Percentiles rank a stretch among this genome's conserved stretches.
These are phyloP conservation scores for Corylus heterophylla DNA, from an alignment of 306 rosid genomes.

Conservation along the genomic window DNA sequence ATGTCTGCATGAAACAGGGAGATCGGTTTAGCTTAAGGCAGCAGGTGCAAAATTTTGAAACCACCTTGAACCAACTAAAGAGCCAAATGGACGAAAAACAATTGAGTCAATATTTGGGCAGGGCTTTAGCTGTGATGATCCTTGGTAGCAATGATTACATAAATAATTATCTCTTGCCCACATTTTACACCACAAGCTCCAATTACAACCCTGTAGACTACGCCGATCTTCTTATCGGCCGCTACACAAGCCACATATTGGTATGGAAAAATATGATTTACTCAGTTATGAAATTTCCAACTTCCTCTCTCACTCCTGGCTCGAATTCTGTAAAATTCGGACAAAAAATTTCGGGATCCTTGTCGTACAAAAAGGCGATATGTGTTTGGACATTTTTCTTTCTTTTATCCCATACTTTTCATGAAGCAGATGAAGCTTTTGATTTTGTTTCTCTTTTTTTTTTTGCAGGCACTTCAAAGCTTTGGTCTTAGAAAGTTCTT, in stretches of 20 bases:
- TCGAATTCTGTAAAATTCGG: no score
- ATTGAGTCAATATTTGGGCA: slow-evolving; percentile 37
- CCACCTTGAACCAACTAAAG: slow-evolving; percentile 33
- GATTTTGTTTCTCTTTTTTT: not conserved
- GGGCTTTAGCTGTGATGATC: slow-evolving; percentile 24
- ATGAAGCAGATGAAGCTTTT: no score
- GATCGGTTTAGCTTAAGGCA: slow-evolving; percentile 23
- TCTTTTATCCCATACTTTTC: no score
- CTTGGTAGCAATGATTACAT: slow-evolving; percentile 46
- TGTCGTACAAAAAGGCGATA: no score
- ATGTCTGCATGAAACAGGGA: slow-evolving; percentile 31
- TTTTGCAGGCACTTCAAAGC: slow-evolving; percentile 23
- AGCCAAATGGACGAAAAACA: slow-evolving; percentile 23
- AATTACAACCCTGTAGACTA: slow-evolving; percentile 17
- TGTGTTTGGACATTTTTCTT: no score
- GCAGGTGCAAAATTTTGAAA: slow-evolving; percentile 37
- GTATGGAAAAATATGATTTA: slow-evolving; percentile 1
- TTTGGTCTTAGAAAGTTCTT: slow-evolving; percentile 42
- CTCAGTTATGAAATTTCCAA: no score
- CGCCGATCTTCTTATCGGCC: slow-evolving; percentile 33
- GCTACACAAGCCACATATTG: slow-evolving; percentile 22
- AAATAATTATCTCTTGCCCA: slow-evolving; percentile 41
- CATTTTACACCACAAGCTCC: slow-evolving; percentile 23
- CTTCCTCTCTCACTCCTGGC: no score
- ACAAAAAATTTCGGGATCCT: no score